Evolutionary conservation across 2,329 filamentous ascomycete genomes (phyloP), one percentile per base, ranked within the genome.

Genomic region (Escovopsis sp.): DNA sequence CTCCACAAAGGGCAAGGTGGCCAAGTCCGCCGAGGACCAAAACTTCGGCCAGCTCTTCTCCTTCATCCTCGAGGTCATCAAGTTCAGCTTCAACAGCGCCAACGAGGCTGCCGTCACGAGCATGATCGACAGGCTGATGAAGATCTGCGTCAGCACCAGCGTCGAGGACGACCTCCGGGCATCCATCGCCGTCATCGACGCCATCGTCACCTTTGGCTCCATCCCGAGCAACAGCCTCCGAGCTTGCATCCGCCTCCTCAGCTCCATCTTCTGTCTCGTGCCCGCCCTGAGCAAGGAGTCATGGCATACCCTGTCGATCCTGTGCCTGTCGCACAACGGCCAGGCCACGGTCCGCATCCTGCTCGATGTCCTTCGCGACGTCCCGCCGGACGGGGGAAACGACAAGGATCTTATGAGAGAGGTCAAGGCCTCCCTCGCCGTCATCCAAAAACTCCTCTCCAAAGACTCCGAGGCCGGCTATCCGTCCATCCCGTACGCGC

Each of bases 241-340:
- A 44, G 66, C 68, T 25, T 84, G 76, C 47, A 65, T 87, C 26
- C 72, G 79, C 41, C 70, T 85, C 3, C 61, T 87, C 35, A 79
- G 78, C 46, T 79, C 76, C 28, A 79, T 85, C 40, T 78, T 79
- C 51, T 75, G 71, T 41, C 62, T 82, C 34, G 70, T 86, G 3
- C 58, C 62, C 11, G 62, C 58, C 31, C 63, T 82, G 10, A 63
- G 72, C 39, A 72, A 76, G 41, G 65, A 70, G 28, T 68, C 79
- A 3, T 86, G 80, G 79, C 71, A 73, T 41, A 77, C 76, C 1
- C 61, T 86, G 23, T 66, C 70, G 48, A 79, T 83, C 43, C 61
- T 87, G 0, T 78, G 77, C 59, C 75, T 66, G 46, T 85, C 80
- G 1, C 79, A 85, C 49, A 73, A 83, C 43, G 79, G 79, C 15